Evolutionary conservation across 768 basidiomycete genomes (phyloP).

Genomic region (Lactifluus volemus): DNA sequence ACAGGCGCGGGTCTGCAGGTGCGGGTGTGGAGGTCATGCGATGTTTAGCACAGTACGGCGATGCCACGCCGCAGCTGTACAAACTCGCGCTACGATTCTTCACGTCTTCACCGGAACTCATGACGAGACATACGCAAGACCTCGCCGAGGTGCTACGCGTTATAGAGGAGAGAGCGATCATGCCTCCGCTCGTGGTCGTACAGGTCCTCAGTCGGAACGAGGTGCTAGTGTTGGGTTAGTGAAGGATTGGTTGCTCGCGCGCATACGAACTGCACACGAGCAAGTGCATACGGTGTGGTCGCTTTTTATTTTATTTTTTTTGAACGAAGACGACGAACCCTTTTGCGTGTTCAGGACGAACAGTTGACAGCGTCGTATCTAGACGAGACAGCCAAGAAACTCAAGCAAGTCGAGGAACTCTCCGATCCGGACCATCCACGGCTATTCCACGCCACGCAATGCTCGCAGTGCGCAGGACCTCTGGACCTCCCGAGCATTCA

Average conservation of each 20-base stretch:
- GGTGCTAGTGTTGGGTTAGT: conserved; percentile 85
- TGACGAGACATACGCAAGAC: conserved; percentile 63
- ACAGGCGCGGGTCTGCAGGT: conserved; percentile 33
- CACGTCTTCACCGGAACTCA: conserved; percentile 68
- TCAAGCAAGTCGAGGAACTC: conserved; percentile 75
- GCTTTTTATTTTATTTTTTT: too few species aligned
- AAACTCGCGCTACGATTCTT: conserved; percentile 84
- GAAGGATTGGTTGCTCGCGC: conserved; percentile 80
- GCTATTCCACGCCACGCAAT: conserved; percentile 92
- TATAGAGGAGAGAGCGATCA: conserved; percentile 72
- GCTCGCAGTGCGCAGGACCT: conserved; percentile 81
- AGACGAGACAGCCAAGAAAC: conserved; percentile 68
- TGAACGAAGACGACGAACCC: not conserved
- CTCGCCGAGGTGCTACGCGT: conserved; percentile 62
- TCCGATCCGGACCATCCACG: conserved; percentile 69
- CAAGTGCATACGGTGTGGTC: conserved; percentile 67
- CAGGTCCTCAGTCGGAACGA: conserved; percentile 83
- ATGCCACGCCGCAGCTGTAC: conserved; percentile 63
- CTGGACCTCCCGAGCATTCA: conserved; percentile 91
- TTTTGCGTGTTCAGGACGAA: conserved; percentile 52
- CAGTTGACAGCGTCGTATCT: conserved; percentile 84
- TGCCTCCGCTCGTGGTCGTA: conserved; percentile 85
- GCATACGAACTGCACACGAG: conserved; percentile 61
- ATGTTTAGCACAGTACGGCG: conserved; percentile 69
- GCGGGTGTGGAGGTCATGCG: conserved; percentile 47